phyloP scores from a whole-genome alignment of 768 basidiomycete genomes.

The Cystofilobasidium macerans region DNA sequence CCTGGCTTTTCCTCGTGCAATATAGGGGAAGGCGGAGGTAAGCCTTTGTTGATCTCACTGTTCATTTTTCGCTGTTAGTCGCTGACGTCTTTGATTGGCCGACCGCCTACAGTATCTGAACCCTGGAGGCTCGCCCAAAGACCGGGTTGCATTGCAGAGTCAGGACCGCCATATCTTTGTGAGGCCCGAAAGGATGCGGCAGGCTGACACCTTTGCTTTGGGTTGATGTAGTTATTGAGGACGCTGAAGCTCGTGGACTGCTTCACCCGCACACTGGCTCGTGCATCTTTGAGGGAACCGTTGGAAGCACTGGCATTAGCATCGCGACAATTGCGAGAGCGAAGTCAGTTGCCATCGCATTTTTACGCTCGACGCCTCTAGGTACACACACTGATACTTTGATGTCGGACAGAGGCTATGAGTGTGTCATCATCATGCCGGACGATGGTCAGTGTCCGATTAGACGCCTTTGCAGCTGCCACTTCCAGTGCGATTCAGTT shows the following conservation, averaged over 20 bases:
- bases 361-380: background rate
- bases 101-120: conserved; percentile 62
- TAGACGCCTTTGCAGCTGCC: background rate
- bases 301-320: conserved; percentile 87
- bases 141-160: conserved; percentile 91
- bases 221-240: conserved; percentile 64
- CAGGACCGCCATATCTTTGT: conserved; percentile 30
- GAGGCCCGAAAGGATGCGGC: background rate
- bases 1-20: background rate
- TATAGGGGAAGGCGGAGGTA: conserved; percentile 79
- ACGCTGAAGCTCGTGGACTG: conserved; percentile 74
- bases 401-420: conserved; percentile 57
- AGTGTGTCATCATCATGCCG: conserved; percentile 78
- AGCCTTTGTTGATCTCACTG: conserved; percentile 20
- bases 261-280: conserved; percentile 78
- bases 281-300: conserved; percentile 92
- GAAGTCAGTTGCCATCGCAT: conserved; percentile 45
- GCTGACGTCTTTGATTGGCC: background rate
- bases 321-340: conserved; percentile 86
- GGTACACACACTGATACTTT: background rate
- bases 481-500: background rate
- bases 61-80: too few species aligned
- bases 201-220: background rate
- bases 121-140: conserved; percentile 95
- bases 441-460: conserved; percentile 47